These are phyloP conservation scores for Saururus chinensis DNA, from an alignment of 164 flowering plant species.

Conservation along the genomic window DNA sequence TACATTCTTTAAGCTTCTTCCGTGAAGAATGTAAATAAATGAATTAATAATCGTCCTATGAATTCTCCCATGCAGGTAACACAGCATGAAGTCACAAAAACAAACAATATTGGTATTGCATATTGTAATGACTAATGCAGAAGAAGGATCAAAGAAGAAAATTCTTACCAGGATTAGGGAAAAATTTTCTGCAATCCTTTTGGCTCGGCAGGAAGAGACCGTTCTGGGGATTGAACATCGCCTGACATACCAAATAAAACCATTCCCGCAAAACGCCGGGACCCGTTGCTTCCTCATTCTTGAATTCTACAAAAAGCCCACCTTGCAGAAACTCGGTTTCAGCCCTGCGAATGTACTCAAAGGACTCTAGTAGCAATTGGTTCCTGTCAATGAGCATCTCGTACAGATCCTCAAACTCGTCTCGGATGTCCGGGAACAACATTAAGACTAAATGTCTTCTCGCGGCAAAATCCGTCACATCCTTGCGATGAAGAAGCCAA, in stretches of 20 bases:
- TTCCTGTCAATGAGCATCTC: constrained; percentile 95
- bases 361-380: constrained; percentile 68
- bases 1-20: no score
- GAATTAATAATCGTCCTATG: no score
- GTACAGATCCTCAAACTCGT: constrained; percentile 67
- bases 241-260: constrained; percentile 83
- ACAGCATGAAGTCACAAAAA: no score
- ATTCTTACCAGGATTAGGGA: constrained; percentile 77
- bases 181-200: constrained; percentile 77
- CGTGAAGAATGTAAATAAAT: no score
- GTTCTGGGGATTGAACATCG: constrained; percentile 65
- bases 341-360: constrained; percentile 57
- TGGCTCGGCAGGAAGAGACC: constrained; percentile 80
- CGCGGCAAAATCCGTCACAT: constrained; percentile 57
- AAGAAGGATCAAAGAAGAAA: background rate
- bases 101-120: no score
- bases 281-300: constrained; percentile 95
- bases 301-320: constrained; percentile 83
- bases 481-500: constrained; percentile 77
- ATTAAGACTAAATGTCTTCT: constrained; percentile 70
- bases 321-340: constrained; percentile 37
- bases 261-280: constrained; percentile 94
- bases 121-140: no score
- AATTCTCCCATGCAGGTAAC: no score
- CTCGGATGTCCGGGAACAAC: constrained; percentile 73